These are phyloP conservation scores for Claviceps capensis DNA, from an alignment of 2,329 filamentous ascomycete genomes.

Conservation along the genomic window DNA sequence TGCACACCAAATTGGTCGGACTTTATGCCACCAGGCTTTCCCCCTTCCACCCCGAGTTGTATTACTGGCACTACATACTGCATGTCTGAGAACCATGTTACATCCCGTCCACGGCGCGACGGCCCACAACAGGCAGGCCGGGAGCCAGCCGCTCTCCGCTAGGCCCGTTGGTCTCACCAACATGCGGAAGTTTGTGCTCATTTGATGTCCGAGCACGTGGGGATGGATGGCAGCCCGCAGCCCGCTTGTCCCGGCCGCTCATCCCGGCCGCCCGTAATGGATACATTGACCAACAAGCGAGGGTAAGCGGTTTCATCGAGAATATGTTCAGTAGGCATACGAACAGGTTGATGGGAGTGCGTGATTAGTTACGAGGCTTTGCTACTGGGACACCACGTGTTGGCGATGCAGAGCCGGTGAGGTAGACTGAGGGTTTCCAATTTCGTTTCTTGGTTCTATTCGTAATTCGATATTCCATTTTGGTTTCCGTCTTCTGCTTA, in stretches of 20 bases:
- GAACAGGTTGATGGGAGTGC: background rate
- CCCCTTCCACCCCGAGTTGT: too few relatives aligned
- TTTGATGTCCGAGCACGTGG: too few relatives aligned
- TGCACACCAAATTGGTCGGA: too few relatives aligned
- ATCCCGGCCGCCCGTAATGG: too few relatives aligned
- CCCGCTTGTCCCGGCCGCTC: too few relatives aligned
- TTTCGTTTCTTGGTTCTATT: background rate
- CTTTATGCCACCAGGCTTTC: too few relatives aligned
- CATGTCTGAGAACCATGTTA: background rate
- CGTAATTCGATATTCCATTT: background rate
- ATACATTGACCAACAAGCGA: background rate
- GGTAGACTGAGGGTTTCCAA: too few relatives aligned
- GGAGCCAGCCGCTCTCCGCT: background rate
- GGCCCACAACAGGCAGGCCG: background rate
- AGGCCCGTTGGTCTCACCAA: background rate
- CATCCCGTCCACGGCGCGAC: background rate
- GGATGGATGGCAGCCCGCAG: too few relatives aligned
- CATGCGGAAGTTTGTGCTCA: background rate
- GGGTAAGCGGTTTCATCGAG: background rate
- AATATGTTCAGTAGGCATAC: background rate
- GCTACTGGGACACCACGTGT: background rate
- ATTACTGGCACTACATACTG: too few relatives aligned
- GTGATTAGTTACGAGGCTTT: background rate
- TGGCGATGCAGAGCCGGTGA: background rate
- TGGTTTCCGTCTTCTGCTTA: background rate